Base-by-base conservation (phyloP, 2,329 filamentous ascomycete species). In the Akanthomyces dipterigenus region DNA sequence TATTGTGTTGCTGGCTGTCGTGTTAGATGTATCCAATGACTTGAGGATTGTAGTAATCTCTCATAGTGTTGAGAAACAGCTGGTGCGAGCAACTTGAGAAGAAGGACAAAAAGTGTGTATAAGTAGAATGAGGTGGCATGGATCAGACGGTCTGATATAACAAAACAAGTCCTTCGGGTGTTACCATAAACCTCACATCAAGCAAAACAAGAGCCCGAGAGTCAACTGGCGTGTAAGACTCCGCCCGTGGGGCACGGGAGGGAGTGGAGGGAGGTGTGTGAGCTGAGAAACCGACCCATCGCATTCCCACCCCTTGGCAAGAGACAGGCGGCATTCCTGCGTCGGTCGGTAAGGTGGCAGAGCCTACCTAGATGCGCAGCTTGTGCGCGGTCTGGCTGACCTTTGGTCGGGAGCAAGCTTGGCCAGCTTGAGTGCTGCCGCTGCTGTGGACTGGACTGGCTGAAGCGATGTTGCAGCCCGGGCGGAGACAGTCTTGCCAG, bases 261-360 rank as follows among this genome's bases (percentile, higher is more conserved):
- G 51, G 31, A 45, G 51, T 55, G 59, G 50, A n/a, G 31, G 26
- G 51, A 11, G 38, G 51, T 24, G 59, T 55, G 50, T 34, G 34
- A 38, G 43, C n/a, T 36, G 43, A 48, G 43, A 31, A 24, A 18
- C 11, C 40, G 54, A 56, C 55, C 22, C 55, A 14, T 61, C 34
- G 59, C 49, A 53, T 55, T 55, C 34, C 43, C 59, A 55, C 59
- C 50, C 59, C 59, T 55, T 61, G 42, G 24, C 22, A 54, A 48
- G 57, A 54, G 51, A 55, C 50, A 53, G 24, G 9, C 38, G 31
- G 42, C 59, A 61, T 61, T 61, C 59, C 59, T 61, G 24, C 26
- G 58, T 48, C 40, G 28, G 26, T 9, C 38, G 18, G 58, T 36
- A 38, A n/a, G 45, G 50, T 24, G 20, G 9, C 22, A 55, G 36